These are phyloP conservation scores for Aspergillus sp. DNA, from an alignment of 2,329 filamentous ascomycete genomes.

Conservation along the genomic window DNA sequence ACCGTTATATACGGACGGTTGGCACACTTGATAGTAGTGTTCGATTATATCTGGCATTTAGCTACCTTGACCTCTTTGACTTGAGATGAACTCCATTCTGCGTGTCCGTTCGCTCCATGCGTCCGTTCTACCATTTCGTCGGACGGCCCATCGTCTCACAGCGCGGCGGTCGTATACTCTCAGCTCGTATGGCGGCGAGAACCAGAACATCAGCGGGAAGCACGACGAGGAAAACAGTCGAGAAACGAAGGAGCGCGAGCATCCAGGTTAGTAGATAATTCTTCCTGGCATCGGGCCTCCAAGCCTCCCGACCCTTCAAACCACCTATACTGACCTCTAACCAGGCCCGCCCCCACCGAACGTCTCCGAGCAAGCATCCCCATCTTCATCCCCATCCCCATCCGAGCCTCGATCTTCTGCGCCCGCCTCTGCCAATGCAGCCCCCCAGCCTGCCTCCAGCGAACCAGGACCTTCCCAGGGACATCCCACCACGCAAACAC, in stretches of 20 bases:
- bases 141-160: neutral
- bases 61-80: too few species aligned
- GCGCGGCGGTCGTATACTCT: neutral
- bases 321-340: neutral
- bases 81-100: too few species aligned
- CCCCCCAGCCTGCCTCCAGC: slow-evolving; percentile 3
- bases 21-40: too few species aligned
- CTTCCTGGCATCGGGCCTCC: neutral
- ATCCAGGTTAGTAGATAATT: neutral
- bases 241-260: neutral
- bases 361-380: slow-evolving; percentile 6
- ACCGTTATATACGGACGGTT: too few species aligned
- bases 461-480: neutral
- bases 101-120: neutral
- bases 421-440: neutral
- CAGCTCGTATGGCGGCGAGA: neutral
- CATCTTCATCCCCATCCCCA: slow-evolving; percentile 1
- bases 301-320: neutral
- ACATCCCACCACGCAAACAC: slow-evolving; percentile 9
- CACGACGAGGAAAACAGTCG: neutral
- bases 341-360: slow-evolving; percentile 15
- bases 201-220: neutral
- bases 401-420: slow-evolving; percentile 1
- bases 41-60: too few species aligned
- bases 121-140: neutral